Percentiles rank a stretch among this genome's conserved stretches.
phyloP scores from a whole-genome alignment of 805 yeast genomes.

The Zygoascus ofunaensis region DNA sequence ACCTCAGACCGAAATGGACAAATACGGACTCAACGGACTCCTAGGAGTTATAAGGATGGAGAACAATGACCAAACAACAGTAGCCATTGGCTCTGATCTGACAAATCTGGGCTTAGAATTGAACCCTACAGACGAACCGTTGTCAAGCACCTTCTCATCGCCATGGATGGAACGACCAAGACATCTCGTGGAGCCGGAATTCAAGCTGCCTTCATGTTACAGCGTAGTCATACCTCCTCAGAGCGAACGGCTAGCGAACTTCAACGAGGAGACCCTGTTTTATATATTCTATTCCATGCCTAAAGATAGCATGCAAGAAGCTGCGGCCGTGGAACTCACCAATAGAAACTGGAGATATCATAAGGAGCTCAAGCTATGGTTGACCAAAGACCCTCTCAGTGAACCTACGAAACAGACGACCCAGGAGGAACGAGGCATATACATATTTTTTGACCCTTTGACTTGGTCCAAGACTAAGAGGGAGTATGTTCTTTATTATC shows the following conservation, averaged over 20 bases:
- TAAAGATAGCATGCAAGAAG: slow-evolving; percentile 83
- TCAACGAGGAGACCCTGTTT: slow-evolving; percentile 87
- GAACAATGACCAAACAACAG: slow-evolving; percentile 49
- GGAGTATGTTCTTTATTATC: slow-evolving; percentile 52
- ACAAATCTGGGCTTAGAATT: slow-evolving; percentile 58
- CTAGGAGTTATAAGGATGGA: slow-evolving; percentile 52
- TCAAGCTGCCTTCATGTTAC: slow-evolving; percentile 52
- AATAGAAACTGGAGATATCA: slow-evolving; percentile 96
- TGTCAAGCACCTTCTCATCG: slow-evolving; percentile 64
- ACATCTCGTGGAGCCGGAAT: slow-evolving; percentile 82
- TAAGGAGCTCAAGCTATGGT: slow-evolving; percentile 91
- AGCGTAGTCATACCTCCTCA: slow-evolving; percentile 36
- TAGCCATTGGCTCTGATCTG: slow-evolving; percentile 70
- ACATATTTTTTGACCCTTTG: slow-evolving; percentile 90
- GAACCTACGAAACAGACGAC: slow-evolving; percentile 78
- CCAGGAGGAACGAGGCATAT: slow-evolving; percentile 86
- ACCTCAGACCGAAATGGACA: slow-evolving; percentile 40
- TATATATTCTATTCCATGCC: slow-evolving; percentile 92
- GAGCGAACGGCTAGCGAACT: slow-evolving; percentile 37
- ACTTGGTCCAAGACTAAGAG: slow-evolving; percentile 90
- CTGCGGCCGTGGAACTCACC: slow-evolving; percentile 84
- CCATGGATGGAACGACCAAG: slow-evolving; percentile 95
- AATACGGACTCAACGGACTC: slow-evolving; percentile 61
- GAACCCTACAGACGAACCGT: slow-evolving; percentile 33
- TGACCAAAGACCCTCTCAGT: slow-evolving; percentile 82